Conservation (phyloP, 116 monocot genomes). For the Thalassia testudinum region DNA sequence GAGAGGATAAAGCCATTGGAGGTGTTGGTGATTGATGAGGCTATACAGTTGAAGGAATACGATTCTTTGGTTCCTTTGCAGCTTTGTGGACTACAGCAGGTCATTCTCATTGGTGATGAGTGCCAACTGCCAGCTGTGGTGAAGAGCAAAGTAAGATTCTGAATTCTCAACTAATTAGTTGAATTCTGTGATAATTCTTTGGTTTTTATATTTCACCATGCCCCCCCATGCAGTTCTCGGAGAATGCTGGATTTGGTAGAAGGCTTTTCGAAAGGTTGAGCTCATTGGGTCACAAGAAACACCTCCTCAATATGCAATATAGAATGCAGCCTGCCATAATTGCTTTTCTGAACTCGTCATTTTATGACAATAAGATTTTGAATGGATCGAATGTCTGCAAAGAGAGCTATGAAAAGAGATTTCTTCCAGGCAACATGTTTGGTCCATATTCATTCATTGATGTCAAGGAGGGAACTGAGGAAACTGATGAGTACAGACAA, state of each 20-base stretch:
- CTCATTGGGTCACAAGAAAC: constrained; percentile 19
- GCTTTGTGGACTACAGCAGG: constrained; percentile 14
- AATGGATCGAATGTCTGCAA: constrained; percentile 31
- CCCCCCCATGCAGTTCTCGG: constrained; percentile 24
- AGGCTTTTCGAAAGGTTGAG: constrained; percentile 25
- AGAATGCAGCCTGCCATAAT: constrained; percentile 49
- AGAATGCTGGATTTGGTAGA: constrained; percentile 24
- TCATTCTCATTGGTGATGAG: constrained; percentile 43
- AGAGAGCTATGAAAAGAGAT: constrained; percentile 1
- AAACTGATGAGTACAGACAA: constrained; percentile 10
- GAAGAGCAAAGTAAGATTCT: constrained; percentile 36
- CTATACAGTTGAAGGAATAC: constrained; percentile 56
- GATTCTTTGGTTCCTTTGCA: constrained; percentile 37
- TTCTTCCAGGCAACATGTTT: constrained; percentile 7
- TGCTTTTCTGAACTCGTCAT: constrained; percentile 11
- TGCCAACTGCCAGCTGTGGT: constrained; percentile 49
- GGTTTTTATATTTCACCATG: neutral
- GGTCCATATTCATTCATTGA: constrained; percentile 28
- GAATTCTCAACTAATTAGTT: too few relatives aligned
- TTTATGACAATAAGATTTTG: constrained; percentile 5
- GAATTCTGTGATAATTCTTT: neutral
- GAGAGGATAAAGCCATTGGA: constrained; percentile 15
- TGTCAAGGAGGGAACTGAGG: constrained; percentile 26
- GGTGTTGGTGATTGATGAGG: constrained; percentile 54
- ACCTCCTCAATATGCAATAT: constrained; percentile 33